Evolutionary conservation across 306 rosid genomes (phyloP).

Genomic region (Lathyrus sativus): DNA sequence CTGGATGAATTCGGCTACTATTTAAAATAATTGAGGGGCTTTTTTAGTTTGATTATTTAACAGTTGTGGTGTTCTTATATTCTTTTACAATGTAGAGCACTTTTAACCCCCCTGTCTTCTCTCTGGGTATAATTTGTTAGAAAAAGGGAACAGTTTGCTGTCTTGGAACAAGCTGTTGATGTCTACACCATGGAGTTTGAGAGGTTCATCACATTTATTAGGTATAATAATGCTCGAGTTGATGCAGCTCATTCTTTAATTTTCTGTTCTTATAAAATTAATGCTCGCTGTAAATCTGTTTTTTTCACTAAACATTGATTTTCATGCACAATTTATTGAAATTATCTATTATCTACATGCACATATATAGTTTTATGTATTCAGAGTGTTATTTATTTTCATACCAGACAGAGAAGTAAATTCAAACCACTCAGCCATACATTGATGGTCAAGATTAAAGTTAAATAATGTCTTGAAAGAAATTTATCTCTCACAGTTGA

Average conservation of each 20-base stretch:
- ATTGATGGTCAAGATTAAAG: constrained; percentile 2
- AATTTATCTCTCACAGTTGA: neutral
- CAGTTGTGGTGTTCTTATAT: constrained; percentile 19
- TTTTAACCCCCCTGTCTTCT: constrained; percentile 18
- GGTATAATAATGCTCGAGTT: constrained; percentile 51
- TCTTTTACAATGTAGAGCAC: constrained; percentile 24
- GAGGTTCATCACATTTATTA: constrained; percentile 75
- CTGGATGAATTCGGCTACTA: constrained; percentile 16
- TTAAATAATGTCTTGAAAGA: neutral
- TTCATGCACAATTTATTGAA: constrained; percentile 16
- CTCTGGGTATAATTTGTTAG: constrained; percentile 50
- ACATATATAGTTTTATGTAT: neutral
- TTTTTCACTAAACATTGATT: neutral
- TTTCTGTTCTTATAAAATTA: constrained; percentile 14
- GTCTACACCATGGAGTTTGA: constrained; percentile 73
- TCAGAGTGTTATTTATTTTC: neutral
- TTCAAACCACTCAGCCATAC: neutral
- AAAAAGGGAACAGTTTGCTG: constrained; percentile 52
- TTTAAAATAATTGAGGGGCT: constrained; percentile 21
- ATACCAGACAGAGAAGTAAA: neutral
- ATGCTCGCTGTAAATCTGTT: constrained; percentile 4
- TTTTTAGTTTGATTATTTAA: constrained; percentile 21
- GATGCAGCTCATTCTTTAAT: constrained; percentile 32
- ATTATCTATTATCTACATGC: neutral
- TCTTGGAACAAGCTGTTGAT: constrained; percentile 75